Evolutionary conservation across 164 flowering plant genomes (phyloP), one percentile per base, ranked within the genome.

Genomic region (Tinospora cordifolia): DNA sequence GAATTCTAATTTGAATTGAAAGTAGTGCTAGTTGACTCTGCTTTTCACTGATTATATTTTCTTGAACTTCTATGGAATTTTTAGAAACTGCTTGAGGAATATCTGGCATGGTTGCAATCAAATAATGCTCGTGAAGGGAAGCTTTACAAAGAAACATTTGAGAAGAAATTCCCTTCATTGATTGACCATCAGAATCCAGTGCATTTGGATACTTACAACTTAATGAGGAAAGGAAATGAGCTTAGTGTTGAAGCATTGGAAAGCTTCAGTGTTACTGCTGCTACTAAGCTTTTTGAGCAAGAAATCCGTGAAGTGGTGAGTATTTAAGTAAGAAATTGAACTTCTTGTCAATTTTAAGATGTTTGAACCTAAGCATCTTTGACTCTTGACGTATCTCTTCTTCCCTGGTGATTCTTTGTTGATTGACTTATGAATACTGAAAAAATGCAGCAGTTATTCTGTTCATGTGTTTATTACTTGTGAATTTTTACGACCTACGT

Each of bases 231-330:
- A 78, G 78, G 71, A 62, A 84, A 88, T 69, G 84, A 80, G 62
- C 65, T 69, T 59, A 84, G 95, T 79, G 36, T 82, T 77, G 78
- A 75, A 75, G 86, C 77, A 8, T 62, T 89, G 19, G 84, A 81
- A 63, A 75, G 81, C 60, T 92, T 88, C 77, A 92, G 88, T 84
- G 85, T 86, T 63, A 68, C 78, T 70, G 87, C 97, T 76, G 89
- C 93, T 66, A 86, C 92, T n/a, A 89, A 83, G 69, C 69, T 82
- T 66, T 86, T 94, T 79, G 97, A 92, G 60, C 91, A 85, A 80
- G 96, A 92, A 83, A 79, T 94, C 17, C 92, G 93, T 40, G 92
- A 94, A 89, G 90, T 79, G 85, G 98, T 93, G 76, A 85, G 93
- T 80, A n/a, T n/a, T 63, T n/a, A 15, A n/a, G 5, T 10, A 59